Percentiles rank a stretch among this genome's conserved stretches.
Conservation (phyloP, 2,329 filamentous ascomycete species). For the Fusarium begoniae region DNA sequence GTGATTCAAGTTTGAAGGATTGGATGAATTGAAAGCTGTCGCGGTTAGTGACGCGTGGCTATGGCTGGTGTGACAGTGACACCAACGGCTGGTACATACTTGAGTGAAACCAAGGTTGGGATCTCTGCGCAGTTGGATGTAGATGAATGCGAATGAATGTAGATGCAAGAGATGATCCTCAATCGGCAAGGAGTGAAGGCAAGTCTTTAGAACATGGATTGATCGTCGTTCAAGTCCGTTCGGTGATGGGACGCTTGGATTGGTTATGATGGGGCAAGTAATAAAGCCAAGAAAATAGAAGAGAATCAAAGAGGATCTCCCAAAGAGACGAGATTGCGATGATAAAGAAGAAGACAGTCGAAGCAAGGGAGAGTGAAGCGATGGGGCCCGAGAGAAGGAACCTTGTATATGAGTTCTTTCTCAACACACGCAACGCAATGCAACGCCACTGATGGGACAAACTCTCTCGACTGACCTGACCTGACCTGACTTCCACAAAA, state of each 20-base stretch:
- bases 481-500: background rate
- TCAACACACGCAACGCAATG: background rate
- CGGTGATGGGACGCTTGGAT: background rate
- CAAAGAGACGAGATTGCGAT: slow-evolving; percentile 20
- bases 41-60: slow-evolving; percentile 31
- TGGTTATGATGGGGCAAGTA: slow-evolving; percentile 13
- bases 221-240: slow-evolving; percentile 25
- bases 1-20: background rate
- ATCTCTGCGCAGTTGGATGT: background rate
- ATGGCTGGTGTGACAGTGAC: slow-evolving; percentile 27
- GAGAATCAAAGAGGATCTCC: slow-evolving; percentile 12
- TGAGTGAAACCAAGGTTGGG: slow-evolving; percentile 7
- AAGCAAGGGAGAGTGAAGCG: background rate
- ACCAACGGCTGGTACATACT: slow-evolving; percentile 29
- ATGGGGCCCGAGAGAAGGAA: slow-evolving; percentile 1
- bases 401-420: slow-evolving; percentile 18
- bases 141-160: background rate
- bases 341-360: slow-evolving; percentile 4
- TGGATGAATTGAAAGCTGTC: background rate
- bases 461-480: background rate
- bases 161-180: background rate
- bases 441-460: background rate
- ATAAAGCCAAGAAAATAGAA: slow-evolving; percentile 20
- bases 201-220: slow-evolving; percentile 23
- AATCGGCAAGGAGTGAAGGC: slow-evolving; percentile 4